Conservation (phyloP, 2,329 filamentous ascomycete species). For the Tolypocladium guangdongense region DNA sequence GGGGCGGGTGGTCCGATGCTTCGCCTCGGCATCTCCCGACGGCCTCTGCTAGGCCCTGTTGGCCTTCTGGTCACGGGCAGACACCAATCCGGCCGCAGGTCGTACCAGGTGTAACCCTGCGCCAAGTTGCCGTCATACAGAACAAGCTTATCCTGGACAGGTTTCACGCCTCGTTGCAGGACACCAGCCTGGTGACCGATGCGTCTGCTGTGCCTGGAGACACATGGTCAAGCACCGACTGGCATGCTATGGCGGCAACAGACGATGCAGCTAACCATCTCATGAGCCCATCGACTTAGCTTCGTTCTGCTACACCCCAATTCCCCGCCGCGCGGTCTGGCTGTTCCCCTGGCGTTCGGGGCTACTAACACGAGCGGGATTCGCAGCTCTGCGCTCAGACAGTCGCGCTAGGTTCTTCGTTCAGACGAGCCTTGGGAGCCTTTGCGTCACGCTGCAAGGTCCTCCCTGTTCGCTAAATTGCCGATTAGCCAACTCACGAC, state of each 20-base stretch:
- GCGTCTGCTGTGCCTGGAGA: neutral
- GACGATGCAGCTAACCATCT: neutral
- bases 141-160: slow-evolving; percentile 2
- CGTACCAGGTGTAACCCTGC: slow-evolving; percentile 5
- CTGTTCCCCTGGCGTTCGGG: neutral
- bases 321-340: neutral
- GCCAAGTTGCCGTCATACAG: slow-evolving; percentile 4
- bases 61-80: slow-evolving; percentile 4
- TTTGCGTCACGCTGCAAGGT: neutral
- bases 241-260: neutral
- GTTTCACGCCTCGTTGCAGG: slow-evolving; percentile 11
- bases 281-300: neutral
- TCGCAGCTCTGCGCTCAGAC: neutral
- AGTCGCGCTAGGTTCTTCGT: neutral
- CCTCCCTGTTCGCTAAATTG: neutral
- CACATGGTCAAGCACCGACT: neutral
- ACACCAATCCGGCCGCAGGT: slow-evolving; percentile 9
- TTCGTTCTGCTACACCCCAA: neutral
- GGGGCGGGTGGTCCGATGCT: neutral
- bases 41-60: neutral
- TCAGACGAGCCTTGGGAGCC: neutral
- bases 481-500: neutral
- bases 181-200: neutral
- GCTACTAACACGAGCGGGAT: neutral
- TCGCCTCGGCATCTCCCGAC: slow-evolving; percentile 7